Percentiles rank a stretch among this genome's conserved stretches.
Evolutionary conservation across 2,329 filamentous ascomycete species (phyloP).

Genomic region (Colletotrichum musicola): DNA sequence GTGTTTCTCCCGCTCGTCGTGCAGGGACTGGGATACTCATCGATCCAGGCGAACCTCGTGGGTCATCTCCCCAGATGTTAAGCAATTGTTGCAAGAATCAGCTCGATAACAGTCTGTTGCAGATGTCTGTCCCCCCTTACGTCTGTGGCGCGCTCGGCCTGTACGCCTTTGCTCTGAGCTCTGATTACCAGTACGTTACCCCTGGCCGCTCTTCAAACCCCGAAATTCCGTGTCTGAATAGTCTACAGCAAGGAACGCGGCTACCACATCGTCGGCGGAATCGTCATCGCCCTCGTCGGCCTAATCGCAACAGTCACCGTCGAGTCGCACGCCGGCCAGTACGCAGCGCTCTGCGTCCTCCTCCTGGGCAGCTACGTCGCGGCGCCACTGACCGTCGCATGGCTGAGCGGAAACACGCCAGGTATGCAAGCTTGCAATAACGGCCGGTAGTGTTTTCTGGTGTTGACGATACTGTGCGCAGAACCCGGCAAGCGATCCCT

Average conservation of each 20-base stretch:
- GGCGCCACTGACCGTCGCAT: conserved; percentile 49
- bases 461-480: conserved; percentile 9
- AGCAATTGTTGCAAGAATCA: neutral
- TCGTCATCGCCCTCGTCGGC: conserved; percentile 45
- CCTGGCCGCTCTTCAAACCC: no score
- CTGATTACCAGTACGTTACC: conserved; percentile 42
- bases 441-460: neutral
- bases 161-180: conserved; percentile 46
- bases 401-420: conserved; percentile 49
- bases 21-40: conserved; percentile 46
- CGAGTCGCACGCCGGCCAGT: conserved; percentile 40
- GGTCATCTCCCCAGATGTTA: neutral
- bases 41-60: conserved; percentile 45
- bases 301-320: conserved; percentile 44
- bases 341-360: conserved; percentile 48
- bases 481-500: conserved; percentile 48
- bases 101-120: neutral
- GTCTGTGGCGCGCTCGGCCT: conserved; percentile 47
- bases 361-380: conserved; percentile 49
- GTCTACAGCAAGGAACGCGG: conserved; percentile 43
- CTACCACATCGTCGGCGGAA: conserved; percentile 47
- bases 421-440: neutral
- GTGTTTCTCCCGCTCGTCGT: conserved; percentile 51
- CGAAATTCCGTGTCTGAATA: neutral
- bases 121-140: conserved; percentile 51